Conservation (phyloP, 352 stramenopile genomes). For the Stephanocyclus meneghinianus region DNA sequence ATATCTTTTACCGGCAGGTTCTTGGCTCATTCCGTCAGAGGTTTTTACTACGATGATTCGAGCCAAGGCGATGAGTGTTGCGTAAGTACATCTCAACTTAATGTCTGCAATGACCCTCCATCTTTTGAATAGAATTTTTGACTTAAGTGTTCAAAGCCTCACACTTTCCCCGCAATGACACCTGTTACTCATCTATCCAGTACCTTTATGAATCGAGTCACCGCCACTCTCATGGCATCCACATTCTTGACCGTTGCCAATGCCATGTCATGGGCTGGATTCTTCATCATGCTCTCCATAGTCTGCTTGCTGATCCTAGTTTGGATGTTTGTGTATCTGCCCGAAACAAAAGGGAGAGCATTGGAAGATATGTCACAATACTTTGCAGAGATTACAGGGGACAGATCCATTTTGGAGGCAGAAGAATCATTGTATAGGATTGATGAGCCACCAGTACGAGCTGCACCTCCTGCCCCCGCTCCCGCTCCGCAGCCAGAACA, state of each 20-base stretch:
- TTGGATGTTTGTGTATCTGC: slow-evolving; percentile 73
- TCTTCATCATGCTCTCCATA: slow-evolving; percentile 68
- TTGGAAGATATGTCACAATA: slow-evolving; percentile 82
- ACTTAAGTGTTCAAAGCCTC: background rate
- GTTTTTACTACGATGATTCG: slow-evolving; percentile 79
- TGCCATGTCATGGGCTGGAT: slow-evolving; percentile 62
- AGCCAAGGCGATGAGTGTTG: slow-evolving; percentile 79
- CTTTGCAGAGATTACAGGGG: slow-evolving; percentile 77
- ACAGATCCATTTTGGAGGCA: slow-evolving; percentile 64
- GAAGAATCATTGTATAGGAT: slow-evolving; percentile 37
- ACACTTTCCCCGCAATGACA: slow-evolving; percentile 1
- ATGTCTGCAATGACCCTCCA: background rate
- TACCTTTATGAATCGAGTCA: slow-evolving; percentile 73
- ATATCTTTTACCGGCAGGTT: slow-evolving; percentile 29
- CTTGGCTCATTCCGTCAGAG: slow-evolving; percentile 80
- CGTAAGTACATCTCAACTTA: slow-evolving; percentile 27
- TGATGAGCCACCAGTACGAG: background rate
- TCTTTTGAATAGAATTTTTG: background rate
- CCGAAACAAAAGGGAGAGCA: slow-evolving; percentile 79
- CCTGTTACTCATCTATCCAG: slow-evolving; percentile 2
- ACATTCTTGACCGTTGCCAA: slow-evolving; percentile 74
- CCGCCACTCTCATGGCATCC: slow-evolving; percentile 74
- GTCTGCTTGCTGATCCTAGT: slow-evolving; percentile 57
- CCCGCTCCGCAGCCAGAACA: background rate
- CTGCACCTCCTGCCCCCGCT: background rate